Evolutionary conservation across 805 yeast species (phyloP).

Genomic region (Kockiozyma suomiensis): DNA sequence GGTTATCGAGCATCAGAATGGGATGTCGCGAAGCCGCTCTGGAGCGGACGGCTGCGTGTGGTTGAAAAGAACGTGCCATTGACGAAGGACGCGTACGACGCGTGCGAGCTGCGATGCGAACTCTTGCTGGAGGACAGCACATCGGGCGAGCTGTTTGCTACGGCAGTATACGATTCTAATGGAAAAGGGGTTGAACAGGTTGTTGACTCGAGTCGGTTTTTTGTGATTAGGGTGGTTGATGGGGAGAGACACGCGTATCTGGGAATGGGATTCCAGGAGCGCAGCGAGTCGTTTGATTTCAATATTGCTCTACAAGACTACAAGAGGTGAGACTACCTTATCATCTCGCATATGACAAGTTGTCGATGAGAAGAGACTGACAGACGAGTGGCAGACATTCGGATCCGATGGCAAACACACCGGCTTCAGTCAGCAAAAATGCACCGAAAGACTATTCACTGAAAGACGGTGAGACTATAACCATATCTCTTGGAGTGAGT

Average conservation of each 20-base stretch:
- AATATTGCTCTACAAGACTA: conserved; percentile 45
- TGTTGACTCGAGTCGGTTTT: conserved; percentile 43
- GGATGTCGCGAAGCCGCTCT: conserved; percentile 44
- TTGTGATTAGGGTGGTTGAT: conserved; percentile 44
- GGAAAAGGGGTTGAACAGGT: conserved; percentile 43
- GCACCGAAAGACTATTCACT: conserved; percentile 36
- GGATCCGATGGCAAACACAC: background rate
- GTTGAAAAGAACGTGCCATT: conserved; percentile 35
- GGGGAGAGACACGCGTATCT: conserved; percentile 44
- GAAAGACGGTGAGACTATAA: conserved; percentile 38
- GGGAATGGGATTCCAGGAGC: conserved; percentile 48
- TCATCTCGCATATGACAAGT: no score
- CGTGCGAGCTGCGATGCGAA: conserved; percentile 34
- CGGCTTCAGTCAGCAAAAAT: background rate
- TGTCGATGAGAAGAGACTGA: background rate
- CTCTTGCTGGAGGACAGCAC: conserved; percentile 40
- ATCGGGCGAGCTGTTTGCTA: conserved; percentile 44
- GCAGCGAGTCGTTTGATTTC: conserved; percentile 44
- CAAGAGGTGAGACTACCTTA: conserved; percentile 33
- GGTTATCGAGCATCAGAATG: conserved; percentile 42
- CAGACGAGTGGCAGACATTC: conserved; percentile 2
- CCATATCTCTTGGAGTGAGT: conserved; percentile 32
- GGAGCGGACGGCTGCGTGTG: conserved; percentile 44
- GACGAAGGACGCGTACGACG: background rate
- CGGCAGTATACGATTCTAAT: conserved; percentile 41